Conservation (phyloP, 1,139 yeast genomes). For the Debaryomyces singareniensis region DNA sequence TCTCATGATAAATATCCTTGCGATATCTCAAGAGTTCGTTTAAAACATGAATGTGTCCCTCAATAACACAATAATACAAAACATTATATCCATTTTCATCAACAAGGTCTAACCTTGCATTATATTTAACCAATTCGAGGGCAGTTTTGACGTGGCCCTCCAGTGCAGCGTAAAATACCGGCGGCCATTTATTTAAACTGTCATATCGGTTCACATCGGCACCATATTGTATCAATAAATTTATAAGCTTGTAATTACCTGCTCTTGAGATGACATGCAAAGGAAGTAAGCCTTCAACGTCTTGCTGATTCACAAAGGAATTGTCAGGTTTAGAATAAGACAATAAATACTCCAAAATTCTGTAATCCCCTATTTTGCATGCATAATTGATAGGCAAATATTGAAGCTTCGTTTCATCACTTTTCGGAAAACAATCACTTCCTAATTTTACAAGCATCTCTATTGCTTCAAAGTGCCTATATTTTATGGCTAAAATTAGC, state of each 20-base stretch:
- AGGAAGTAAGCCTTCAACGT: slow-evolving; percentile 85
- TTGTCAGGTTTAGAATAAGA: slow-evolving; percentile 23
- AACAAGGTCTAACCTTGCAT: slow-evolving; percentile 65
- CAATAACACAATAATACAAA: slow-evolving; percentile 86
- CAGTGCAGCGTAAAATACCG: slow-evolving; percentile 82
- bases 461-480: slow-evolving; percentile 54
- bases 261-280: slow-evolving; percentile 84
- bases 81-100: slow-evolving; percentile 86
- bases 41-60: slow-evolving; percentile 78
- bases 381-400: slow-evolving; percentile 87
- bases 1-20: slow-evolving; percentile 14
- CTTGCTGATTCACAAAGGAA: slow-evolving; percentile 43
- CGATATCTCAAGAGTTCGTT: slow-evolving; percentile 49
- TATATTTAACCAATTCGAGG: slow-evolving; percentile 59
- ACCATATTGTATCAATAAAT: slow-evolving; percentile 62
- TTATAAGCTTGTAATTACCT: slow-evolving; percentile 67
- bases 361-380: slow-evolving; percentile 75
- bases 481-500: slow-evolving; percentile 68
- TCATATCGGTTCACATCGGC: slow-evolving; percentile 77
- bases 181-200: slow-evolving; percentile 89
- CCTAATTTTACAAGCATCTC: slow-evolving; percentile 38
- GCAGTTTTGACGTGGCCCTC: slow-evolving; percentile 78
- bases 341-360: slow-evolving; percentile 58
- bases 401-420: slow-evolving; percentile 43
- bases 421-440: slow-evolving; percentile 51